Evolutionary conservation across 2,329 filamentous ascomycete species (phyloP), one percentile per base, ranked within the genome.

Genomic region (Colletotrichum nymphaeae): DNA sequence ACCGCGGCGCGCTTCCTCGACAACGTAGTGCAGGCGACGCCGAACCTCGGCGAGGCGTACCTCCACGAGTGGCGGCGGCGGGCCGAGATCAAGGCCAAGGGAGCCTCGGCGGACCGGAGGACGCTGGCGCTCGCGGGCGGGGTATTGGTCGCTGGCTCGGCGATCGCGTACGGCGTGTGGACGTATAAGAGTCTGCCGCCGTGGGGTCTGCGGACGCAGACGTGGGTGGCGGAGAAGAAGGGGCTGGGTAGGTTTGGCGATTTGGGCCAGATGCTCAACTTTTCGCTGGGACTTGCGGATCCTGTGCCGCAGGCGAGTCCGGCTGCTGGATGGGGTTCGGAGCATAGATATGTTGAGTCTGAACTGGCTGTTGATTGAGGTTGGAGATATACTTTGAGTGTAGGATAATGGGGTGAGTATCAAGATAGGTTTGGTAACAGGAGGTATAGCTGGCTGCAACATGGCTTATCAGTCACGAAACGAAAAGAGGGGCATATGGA

Each of bases 211-310:
- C 78, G 80, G 24, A 80, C 81, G 14, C 84, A 89, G 63, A 76
- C 83, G 1, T 89, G 87, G 82, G 79, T 79, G 69, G 78, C 82
- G 1, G 69, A 77, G n/a, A 78, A 74, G 52, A 77, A 75, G 14
- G 76, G 80, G 1, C 74, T 89, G 42, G 80, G 82, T 62, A 82
- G 83, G 69, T 87, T 87, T 75, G 87, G 87, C 4, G 85, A 86
- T 26, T 79, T 88, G 19, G 86, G 87, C 1, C 81, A 83, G 1
- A 84, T 89, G 79, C 75, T 89, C 35, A 77, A 80, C 30, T 70
- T 77, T 28, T 77, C 74, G 53, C 64, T 75, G 28, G 74, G 74
- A 9, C 42, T 73, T 11, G 58, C 63, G 46, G 72, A 71, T 6
- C 56, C 71, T 11, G 53, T n/a, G 12, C 58, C 66, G 28, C 24